A percentile compares a stretch with the other conserved stretches of the same genome.
These are phyloP conservation scores for Trypanosoma caninum DNA, from an alignment of 208 protist genomes.

Conservation along the genomic window DNA sequence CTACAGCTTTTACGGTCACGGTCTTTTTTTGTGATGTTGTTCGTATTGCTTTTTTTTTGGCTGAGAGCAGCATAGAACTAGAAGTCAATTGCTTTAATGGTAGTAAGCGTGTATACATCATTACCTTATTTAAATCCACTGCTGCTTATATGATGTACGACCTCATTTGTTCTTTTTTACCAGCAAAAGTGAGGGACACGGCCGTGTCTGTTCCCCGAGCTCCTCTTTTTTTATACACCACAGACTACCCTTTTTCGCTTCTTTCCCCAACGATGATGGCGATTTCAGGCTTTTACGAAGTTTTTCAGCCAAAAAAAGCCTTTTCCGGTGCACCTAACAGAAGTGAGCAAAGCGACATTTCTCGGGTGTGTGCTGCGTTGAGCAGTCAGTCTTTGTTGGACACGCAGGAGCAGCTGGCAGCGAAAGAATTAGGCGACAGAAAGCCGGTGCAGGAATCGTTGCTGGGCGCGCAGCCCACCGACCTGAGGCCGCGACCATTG, in stretches of 20 bases:
- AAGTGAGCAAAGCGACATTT: too few species aligned
- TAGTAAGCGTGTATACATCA: constrained; percentile 22
- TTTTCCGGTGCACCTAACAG: too few species aligned
- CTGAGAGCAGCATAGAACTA: constrained; percentile 26
- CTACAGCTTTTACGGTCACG: constrained; percentile 49
- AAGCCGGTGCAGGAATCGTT: too few species aligned
- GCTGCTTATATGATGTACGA: constrained; percentile 16
- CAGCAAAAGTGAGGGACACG: constrained; percentile 5
- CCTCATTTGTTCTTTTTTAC: constrained; percentile 16
- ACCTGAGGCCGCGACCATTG: too few species aligned
- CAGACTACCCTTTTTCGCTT: constrained; percentile 13
- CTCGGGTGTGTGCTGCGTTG: too few species aligned
- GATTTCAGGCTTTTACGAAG: constrained; percentile 23
- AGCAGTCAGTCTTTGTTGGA: too few species aligned
- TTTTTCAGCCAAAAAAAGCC: background rate
- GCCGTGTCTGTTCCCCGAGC: background rate
- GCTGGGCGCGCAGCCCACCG: too few species aligned
- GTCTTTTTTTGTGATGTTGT: constrained; percentile 33
- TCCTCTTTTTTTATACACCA: background rate
- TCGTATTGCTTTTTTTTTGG: constrained; percentile 7
- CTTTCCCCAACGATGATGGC: constrained; percentile 13
- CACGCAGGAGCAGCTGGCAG: too few species aligned
- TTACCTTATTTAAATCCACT: constrained; percentile 2
- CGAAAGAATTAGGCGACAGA: too few species aligned
- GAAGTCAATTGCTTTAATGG: constrained; percentile 19